Evolutionary conservation across 176 grass and related monocot genomes (phyloP), one percentile per base, ranked within the genome.

Genomic region (Oryza rufipogon): DNA sequence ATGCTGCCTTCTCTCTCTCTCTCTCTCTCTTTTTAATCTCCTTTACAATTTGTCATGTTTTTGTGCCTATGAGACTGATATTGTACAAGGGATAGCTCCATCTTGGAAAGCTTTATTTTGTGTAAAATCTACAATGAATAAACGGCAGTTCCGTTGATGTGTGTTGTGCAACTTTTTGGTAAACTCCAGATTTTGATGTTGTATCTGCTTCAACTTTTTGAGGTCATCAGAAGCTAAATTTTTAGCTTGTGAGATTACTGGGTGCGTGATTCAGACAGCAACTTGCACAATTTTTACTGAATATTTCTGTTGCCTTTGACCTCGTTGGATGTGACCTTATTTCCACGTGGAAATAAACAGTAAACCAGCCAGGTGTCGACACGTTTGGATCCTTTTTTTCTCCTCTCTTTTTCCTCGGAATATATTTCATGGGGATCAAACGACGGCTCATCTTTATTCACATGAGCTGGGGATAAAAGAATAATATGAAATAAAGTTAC

Each of bases 351-450:
- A 58, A n/a, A 58, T 4, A 42, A 78, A 46, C 15, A 58, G 69
- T 20, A 52, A 30, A 63, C n/a, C 9, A 80, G 1, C 26, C 5
- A 26, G 16, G 69, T 8, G 2, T 81, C 77, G 33, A 86, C 70
- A 81, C 70, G 77, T 22, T 1, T 16, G 42, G 39, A 54, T 74
- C 49, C 45, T 52, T 68, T 80, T 68, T 46, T 2, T 13, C n/a
- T 64, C 42, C 22, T 19, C 23, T 66, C 73, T 26, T n/a, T 58
- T 58, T 2, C 28, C 1, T 11, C 20, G 30, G 77, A 80, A 86
- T 86, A 73, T 66, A 80, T 73, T 86, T 80, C 56, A 44, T 13
- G 79, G 68, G 58, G 64, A 84, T 84, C 65, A 19, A 60, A 85
- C 16, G 66, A 22, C 49, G 16, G 13, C 49, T 20, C 74, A 78